Conservation (phyloP, 371 early-diverging fungal genomes). For the Mucor piriformis region DNA sequence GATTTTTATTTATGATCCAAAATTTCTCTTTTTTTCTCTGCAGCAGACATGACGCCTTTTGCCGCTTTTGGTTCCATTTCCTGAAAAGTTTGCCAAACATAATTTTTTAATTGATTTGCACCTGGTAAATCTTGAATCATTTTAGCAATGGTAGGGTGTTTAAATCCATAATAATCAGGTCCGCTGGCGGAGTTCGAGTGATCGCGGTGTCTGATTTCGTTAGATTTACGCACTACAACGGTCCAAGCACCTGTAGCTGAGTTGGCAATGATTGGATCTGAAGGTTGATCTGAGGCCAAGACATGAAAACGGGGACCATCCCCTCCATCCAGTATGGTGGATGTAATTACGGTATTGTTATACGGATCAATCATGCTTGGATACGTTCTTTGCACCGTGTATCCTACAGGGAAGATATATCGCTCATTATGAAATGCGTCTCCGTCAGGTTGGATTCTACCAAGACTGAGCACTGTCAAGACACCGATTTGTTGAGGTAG, state of each 20-base stretch:
- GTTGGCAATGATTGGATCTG: slow-evolving; percentile 66
- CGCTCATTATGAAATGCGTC: slow-evolving; percentile 87
- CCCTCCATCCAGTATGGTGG: slow-evolving; percentile 80
- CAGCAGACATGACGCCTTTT: slow-evolving; percentile 53
- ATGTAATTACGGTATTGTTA: slow-evolving; percentile 66
- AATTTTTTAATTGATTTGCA: slow-evolving; percentile 69
- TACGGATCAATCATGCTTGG: slow-evolving; percentile 75
- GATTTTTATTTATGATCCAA: slow-evolving; percentile 22
- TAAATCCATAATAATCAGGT: slow-evolving; percentile 91
- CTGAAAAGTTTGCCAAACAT: slow-evolving; percentile 70
- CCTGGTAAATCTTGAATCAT: slow-evolving; percentile 89
- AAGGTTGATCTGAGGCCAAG: slow-evolving; percentile 71
- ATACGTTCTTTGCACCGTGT: slow-evolving; percentile 66
- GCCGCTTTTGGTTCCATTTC: slow-evolving; percentile 58
- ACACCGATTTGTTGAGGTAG: slow-evolving; percentile 85
- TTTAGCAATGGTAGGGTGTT: slow-evolving; percentile 87
- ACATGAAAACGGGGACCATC: slow-evolving; percentile 77
- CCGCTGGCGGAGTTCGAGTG: slow-evolving; percentile 86
- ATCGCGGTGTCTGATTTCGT: slow-evolving; percentile 75
- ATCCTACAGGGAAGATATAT: slow-evolving; percentile 93
- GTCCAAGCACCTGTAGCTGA: slow-evolving; percentile 94
- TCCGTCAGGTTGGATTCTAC: slow-evolving; percentile 74
- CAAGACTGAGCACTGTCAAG: slow-evolving; percentile 74
- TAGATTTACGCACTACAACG: slow-evolving; percentile 75
- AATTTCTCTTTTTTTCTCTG: slow-evolving; percentile 50